These are phyloP conservation scores for Gastrolobium villosum DNA, from an alignment of 306 rosid genomes.

Conservation along the genomic window DNA sequence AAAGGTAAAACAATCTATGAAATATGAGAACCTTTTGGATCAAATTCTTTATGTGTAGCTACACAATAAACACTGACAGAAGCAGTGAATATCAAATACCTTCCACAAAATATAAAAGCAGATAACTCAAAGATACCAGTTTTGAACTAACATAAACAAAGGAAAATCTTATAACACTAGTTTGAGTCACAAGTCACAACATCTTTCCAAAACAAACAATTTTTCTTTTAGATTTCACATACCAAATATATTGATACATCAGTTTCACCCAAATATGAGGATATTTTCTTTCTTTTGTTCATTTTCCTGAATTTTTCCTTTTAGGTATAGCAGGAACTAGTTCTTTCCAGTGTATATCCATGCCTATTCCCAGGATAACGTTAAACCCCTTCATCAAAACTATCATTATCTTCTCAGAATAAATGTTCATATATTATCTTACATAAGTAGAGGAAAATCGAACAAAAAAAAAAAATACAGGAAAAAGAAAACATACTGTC, in stretches of 20 bases:
- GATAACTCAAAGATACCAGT: conserved; percentile 7
- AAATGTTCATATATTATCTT: too few relatives aligned
- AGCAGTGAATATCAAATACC: neutral
- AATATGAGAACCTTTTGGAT: neutral
- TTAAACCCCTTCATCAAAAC: too few relatives aligned
- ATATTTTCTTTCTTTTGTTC: neutral
- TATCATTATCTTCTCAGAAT: too few relatives aligned
- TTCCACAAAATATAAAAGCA: conserved; percentile 26
- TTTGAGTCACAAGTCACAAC: neutral
- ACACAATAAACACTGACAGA: neutral
- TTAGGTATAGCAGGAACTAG: neutral
- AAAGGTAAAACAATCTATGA: neutral
- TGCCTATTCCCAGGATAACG: neutral
- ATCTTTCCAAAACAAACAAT: neutral
- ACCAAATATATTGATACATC: neutral
- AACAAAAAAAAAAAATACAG: too few relatives aligned
- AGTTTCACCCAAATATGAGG: neutral
- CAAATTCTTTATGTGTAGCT: neutral
- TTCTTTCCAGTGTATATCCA: neutral
- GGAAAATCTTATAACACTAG: neutral
- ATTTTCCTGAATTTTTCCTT: neutral
- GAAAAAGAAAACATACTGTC: too few relatives aligned
- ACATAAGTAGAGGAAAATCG: too few relatives aligned
- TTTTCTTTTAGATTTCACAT: neutral
- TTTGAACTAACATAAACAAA: neutral